A percentile compares a stretch with the other conserved stretches of the same genome.
phyloP scores from a whole-genome alignment of 805 yeast species.

The Wickerhamiella musiphila region DNA sequence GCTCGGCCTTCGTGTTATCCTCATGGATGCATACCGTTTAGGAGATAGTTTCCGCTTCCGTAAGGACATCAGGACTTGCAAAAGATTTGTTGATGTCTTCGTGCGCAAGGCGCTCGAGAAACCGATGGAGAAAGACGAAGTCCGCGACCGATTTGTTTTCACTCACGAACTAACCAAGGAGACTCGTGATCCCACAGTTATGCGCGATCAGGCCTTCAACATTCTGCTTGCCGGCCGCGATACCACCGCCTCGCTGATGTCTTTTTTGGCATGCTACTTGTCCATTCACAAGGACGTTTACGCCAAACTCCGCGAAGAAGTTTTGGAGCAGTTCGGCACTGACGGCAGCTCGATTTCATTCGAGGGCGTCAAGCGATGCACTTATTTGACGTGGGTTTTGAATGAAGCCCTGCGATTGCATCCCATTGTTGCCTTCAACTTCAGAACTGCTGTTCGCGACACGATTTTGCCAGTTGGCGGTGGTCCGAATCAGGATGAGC shows the following conservation, averaged over 20 bases:
- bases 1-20: conserved; percentile 9
- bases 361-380: conserved; percentile 27
- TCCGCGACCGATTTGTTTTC: conserved; percentile 24
- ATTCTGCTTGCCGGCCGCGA: conserved; percentile 32
- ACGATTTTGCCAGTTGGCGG: conserved; percentile 36
- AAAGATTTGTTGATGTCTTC: conserved; percentile 22
- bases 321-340: conserved; percentile 12
- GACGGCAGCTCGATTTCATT: conserved; percentile 19
- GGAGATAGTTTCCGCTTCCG: conserved; percentile 18
- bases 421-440: conserved; percentile 31
- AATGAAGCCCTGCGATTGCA: conserved; percentile 30
- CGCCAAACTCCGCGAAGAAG: conserved; percentile 20
- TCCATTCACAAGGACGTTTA: conserved; percentile 25
- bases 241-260: conserved; percentile 30
- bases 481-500: conserved; percentile 22
- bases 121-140: conserved; percentile 19
- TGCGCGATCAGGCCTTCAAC: conserved; percentile 29
- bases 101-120: conserved; percentile 9
- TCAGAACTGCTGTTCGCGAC: conserved; percentile 26
- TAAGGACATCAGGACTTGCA: conserved; percentile 18
- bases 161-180: conserved; percentile 28
- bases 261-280: conserved; percentile 25
- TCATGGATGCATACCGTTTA: conserved; percentile 12
- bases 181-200: conserved; percentile 26
- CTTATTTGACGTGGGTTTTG: conserved; percentile 27